These are phyloP conservation scores for Moesziomyces sp. DNA, from an alignment of 1,284 basidiomycete species.

Conservation along the genomic window DNA sequence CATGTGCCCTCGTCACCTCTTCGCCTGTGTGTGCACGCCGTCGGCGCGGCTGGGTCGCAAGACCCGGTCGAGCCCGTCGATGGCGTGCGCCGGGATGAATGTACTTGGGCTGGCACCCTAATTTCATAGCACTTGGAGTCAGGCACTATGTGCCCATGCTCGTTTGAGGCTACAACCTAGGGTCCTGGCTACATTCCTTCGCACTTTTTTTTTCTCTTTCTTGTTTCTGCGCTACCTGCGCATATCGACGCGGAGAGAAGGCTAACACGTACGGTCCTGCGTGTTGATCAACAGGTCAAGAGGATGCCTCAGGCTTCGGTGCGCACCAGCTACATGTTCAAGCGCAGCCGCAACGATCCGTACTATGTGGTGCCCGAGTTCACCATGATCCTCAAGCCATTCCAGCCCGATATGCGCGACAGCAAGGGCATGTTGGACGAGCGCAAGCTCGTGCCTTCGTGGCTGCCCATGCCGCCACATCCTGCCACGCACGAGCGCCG, in stretches of 20 bases:
- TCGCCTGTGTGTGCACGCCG: constrained; percentile 33
- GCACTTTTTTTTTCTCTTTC: background rate
- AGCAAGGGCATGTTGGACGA: constrained; percentile 12
- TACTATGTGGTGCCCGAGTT: constrained; percentile 13
- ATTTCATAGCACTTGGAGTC: constrained; percentile 57
- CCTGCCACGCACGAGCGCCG: constrained; percentile 33
- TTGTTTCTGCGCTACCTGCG: background rate
- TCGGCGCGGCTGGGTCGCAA: background rate
- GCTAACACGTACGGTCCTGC: constrained; percentile 10
- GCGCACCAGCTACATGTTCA: constrained; percentile 9
- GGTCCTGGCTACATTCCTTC: constrained; percentile 35
- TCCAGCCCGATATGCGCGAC: constrained; percentile 27
- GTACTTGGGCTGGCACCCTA: constrained; percentile 54
- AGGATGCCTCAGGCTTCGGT: constrained; percentile 17
- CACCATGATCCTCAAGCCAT: constrained; percentile 30
- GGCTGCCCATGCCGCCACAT: constrained; percentile 27
- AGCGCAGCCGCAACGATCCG: constrained; percentile 6
- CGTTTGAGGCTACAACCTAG: constrained; percentile 56
- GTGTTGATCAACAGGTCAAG: constrained; percentile 17
- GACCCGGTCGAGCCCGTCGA: background rate
- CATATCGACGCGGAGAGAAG: no score
- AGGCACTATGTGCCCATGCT: constrained; percentile 54
- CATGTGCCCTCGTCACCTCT: constrained; percentile 53
- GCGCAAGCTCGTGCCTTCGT: constrained; percentile 10
- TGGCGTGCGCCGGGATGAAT: constrained; percentile 41